A percentile compares a stretch with the other conserved stretches of the same genome.
Conservation (phyloP, 2,329 filamentous ascomycete species). For the Talaromyces marneffei region DNA sequence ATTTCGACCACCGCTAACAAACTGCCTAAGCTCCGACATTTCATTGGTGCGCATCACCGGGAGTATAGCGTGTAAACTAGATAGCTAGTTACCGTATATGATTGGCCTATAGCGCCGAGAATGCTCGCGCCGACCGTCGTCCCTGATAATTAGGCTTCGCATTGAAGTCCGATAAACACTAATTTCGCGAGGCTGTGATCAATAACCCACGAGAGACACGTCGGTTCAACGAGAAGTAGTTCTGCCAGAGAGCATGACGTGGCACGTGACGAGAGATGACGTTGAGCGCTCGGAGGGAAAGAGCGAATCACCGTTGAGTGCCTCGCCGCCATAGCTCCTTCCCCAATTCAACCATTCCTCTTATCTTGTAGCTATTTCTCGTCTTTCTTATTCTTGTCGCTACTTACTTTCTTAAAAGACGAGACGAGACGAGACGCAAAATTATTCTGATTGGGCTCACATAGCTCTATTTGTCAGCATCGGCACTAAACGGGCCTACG, state of each 20-base stretch:
- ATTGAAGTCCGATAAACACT: not conserved
- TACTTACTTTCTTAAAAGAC: not conserved
- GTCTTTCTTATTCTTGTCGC: not conserved
- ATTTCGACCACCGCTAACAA: not conserved
- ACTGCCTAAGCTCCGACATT: not conserved
- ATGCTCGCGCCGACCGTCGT: not conserved
- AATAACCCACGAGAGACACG: not conserved
- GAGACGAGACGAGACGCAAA: not conserved
- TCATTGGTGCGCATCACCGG: not conserved
- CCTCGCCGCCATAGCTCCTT: slow-evolving; percentile 2
- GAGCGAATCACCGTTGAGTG: slow-evolving; percentile 1
- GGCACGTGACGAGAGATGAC: slow-evolving; percentile 7
- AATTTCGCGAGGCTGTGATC: not conserved
- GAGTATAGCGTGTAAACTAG: too few relatives aligned
- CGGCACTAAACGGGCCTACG: not conserved
- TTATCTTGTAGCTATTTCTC: not conserved
- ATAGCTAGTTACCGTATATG: too few relatives aligned
- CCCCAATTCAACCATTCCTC: not conserved
- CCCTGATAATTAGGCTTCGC: not conserved
- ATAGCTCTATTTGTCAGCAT: not conserved
- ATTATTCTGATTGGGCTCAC: not conserved
- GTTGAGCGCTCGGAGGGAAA: slow-evolving; percentile 2
- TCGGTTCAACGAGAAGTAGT: not conserved
- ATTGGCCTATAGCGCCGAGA: not conserved
- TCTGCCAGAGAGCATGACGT: not conserved